Conservation (phyloP, 805 yeast genomes). For the Pichia gijzeniarum region DNA sequence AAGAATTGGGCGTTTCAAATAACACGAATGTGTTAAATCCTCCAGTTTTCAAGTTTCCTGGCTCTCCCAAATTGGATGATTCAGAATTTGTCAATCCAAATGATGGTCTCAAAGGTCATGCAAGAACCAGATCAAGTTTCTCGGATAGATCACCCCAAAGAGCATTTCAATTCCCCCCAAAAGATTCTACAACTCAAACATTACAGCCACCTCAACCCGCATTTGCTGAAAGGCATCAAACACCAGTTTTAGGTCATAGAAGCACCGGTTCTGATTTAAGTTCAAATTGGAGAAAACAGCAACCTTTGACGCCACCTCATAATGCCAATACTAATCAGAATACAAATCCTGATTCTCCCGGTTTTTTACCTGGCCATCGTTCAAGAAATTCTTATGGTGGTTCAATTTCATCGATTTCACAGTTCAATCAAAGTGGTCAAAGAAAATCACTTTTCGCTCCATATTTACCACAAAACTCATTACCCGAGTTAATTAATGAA, state of each 20-base stretch:
- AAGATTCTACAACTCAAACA: constrained; percentile 16
- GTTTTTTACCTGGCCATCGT: constrained; percentile 64
- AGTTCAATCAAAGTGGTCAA: constrained; percentile 31
- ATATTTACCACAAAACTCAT: constrained; percentile 85
- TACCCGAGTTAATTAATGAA: constrained; percentile 83
- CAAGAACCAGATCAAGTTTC: constrained; percentile 24
- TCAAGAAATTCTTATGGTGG: constrained; percentile 66
- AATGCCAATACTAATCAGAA: constrained; percentile 10
- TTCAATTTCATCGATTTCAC: constrained; percentile 48
- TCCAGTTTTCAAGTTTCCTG: constrained; percentile 52
- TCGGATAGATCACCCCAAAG: constrained; percentile 39
- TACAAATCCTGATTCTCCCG: constrained; percentile 21
- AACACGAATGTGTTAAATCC: constrained; percentile 17
- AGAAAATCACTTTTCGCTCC: constrained; percentile 91
- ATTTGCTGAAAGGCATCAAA: constrained; percentile 33
- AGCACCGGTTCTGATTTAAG: constrained; percentile 42
- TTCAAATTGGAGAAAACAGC: constrained; percentile 54
- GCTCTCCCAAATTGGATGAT: constrained; percentile 21
- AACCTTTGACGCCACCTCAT: constrained; percentile 20
- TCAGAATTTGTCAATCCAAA: constrained; percentile 6
- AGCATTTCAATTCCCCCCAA: constrained; percentile 62
- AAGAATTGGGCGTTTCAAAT: background rate
- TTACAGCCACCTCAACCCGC: constrained; percentile 52
- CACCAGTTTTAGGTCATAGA: constrained; percentile 27
- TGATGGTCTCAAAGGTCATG: constrained; percentile 13